Evolutionary conservation across 2,329 filamentous ascomycete species (phyloP).

Genomic region (Macrophomina pseudophaseolina): DNA sequence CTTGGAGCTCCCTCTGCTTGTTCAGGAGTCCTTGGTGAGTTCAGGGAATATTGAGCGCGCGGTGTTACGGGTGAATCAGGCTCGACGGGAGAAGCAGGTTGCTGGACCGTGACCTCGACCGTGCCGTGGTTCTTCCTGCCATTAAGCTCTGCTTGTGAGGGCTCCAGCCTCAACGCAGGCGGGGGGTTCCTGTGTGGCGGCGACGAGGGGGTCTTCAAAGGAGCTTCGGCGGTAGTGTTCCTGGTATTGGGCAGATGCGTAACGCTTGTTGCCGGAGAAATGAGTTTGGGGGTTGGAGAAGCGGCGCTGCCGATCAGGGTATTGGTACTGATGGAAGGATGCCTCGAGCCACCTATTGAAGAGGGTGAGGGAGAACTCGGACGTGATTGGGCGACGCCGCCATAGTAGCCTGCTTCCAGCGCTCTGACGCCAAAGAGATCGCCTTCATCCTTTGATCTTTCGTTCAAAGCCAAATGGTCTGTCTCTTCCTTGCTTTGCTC

Average conservation of each 20-base stretch:
- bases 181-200: conserved; percentile 31
- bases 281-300: conserved; percentile 39
- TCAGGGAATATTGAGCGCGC: neutral
- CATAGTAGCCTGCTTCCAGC: conserved; percentile 49
- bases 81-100: conserved; percentile 39
- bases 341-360: conserved; percentile 27
- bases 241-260: conserved; percentile 36
- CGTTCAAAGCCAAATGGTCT: conserved; percentile 42
- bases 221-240: conserved; percentile 29
- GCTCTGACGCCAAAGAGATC: conserved; percentile 48
- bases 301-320: conserved; percentile 41
- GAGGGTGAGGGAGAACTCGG: conserved; percentile 44
- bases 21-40: neutral
- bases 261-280: conserved; percentile 42
- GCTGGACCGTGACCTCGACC: conserved; percentile 43
- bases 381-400: conserved; percentile 46
- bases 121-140: conserved; percentile 42
- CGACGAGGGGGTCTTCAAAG: conserved; percentile 29
- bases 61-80: neutral
- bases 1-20: neutral
- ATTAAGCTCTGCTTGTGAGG: conserved; percentile 44
- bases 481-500: conserved; percentile 38
- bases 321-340: conserved; percentile 40
- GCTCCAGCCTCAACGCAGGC: conserved; percentile 36
- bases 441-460: conserved; percentile 45